phyloP scores from a whole-genome alignment of 1,284 basidiomycete genomes.

The Abortiporus biennis region DNA sequence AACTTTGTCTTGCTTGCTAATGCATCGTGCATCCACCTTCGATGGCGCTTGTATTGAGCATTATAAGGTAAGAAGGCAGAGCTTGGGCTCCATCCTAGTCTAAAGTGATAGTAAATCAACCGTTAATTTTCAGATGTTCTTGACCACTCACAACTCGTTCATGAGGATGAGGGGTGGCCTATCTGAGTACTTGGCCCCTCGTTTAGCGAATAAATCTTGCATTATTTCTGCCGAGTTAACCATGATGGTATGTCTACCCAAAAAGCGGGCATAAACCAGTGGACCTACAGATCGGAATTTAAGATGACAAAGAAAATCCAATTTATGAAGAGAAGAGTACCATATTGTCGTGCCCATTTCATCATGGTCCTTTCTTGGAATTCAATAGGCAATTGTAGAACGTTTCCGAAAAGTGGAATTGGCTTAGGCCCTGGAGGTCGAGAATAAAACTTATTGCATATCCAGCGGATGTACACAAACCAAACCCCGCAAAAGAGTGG shows the following conservation, averaged over 20 bases:
- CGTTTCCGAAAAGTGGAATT: constrained; percentile 42
- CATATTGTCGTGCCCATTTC: constrained; percentile 21
- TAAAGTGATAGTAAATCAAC: constrained; percentile 1
- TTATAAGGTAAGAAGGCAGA: constrained; percentile 13
- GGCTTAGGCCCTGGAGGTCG: constrained; percentile 41
- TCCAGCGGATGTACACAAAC: neutral
- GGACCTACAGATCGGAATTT: neutral
- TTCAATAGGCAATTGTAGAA: constrained; percentile 35
- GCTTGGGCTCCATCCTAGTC: constrained; percentile 11
- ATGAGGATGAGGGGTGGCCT: constrained; percentile 11
- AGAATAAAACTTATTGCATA: neutral
- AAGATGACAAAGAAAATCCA: neutral
- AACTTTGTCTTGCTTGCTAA: constrained; percentile 12
- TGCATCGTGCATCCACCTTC: constrained; percentile 17
- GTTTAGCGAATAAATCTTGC: constrained; percentile 15
- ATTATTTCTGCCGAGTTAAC: constrained; percentile 13
- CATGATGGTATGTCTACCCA: constrained; percentile 13
- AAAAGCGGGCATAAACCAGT: constrained; percentile 8
- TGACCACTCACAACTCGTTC: constrained; percentile 8
- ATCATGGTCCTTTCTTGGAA: constrained; percentile 35
- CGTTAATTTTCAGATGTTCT: neutral
- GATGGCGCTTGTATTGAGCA: constrained; percentile 17
- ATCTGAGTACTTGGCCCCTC: constrained; percentile 13
- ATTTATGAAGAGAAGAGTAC: constrained; percentile 10
- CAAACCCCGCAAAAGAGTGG: too few relatives aligned